phyloP scores from a whole-genome alignment of 192 early-diverging fungal genomes.

The Coemansia sp. region DNA sequence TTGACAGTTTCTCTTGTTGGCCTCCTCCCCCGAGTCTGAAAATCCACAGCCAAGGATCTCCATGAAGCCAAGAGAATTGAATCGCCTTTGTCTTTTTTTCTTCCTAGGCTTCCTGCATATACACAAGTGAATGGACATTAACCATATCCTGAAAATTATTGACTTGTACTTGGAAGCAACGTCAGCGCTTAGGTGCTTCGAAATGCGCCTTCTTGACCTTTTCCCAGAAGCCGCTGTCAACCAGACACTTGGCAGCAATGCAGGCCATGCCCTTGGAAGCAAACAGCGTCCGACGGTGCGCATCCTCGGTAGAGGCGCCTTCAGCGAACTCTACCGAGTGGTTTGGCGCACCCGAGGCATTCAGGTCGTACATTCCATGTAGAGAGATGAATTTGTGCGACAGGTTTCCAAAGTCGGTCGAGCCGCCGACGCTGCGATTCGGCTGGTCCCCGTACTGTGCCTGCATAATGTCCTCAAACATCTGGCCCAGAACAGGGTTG shows the following conservation, averaged over 20 bases:
- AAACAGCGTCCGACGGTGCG: slow-evolving; percentile 61
- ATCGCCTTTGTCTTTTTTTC: too few relatives aligned
- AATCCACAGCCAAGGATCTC: too few relatives aligned
- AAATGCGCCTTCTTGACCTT: slow-evolving; percentile 30
- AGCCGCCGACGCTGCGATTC: slow-evolving; percentile 52
- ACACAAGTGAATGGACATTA: neutral
- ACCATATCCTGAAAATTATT: neutral
- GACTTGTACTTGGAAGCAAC: too few relatives aligned
- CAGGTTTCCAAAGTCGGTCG: slow-evolving; percentile 77
- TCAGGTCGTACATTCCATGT: slow-evolving; percentile 53
- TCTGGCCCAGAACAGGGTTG: slow-evolving; percentile 56
- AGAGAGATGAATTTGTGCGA: slow-evolving; percentile 65
- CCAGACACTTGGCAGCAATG: slow-evolving; percentile 50
- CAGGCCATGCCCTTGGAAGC: slow-evolving; percentile 59
- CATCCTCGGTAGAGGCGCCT: slow-evolving; percentile 59
- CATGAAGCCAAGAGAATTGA: too few relatives aligned
- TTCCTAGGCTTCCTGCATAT: neutral
- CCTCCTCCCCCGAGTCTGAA: too few relatives aligned
- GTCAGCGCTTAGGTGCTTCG: neutral
- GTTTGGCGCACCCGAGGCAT: slow-evolving; percentile 59
- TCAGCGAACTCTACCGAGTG: slow-evolving; percentile 69
- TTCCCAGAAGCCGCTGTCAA: slow-evolving; percentile 54
- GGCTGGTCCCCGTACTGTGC: slow-evolving; percentile 20
- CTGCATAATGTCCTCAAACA: slow-evolving; percentile 53
- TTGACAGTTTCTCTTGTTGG: too few relatives aligned